Evolutionary conservation across 2,329 filamentous ascomycete genomes (phyloP).

Genomic region (Penicillium griseofulvum): DNA sequence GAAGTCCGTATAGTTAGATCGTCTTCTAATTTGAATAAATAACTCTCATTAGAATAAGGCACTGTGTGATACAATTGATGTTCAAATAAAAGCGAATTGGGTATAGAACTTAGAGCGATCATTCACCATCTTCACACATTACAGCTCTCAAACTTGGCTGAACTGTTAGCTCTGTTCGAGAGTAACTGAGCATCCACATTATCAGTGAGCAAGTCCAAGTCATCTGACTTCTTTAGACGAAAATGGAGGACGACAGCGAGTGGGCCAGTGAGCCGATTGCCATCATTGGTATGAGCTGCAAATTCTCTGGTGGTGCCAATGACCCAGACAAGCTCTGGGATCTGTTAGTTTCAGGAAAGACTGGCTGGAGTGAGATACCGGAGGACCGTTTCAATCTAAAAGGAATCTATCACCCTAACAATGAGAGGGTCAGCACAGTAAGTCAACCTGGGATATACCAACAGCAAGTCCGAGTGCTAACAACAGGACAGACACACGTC

Average conservation of each 20-base stretch:
- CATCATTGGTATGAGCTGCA: slow-evolving; percentile 10
- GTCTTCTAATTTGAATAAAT: too few relatives aligned
- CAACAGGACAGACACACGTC: background rate
- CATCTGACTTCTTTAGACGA: too few relatives aligned
- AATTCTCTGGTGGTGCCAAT: slow-evolving; percentile 3
- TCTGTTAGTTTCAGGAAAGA: background rate
- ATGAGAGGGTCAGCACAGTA: background rate
- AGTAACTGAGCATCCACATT: too few relatives aligned
- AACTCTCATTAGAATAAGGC: too few relatives aligned
- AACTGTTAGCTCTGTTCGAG: too few relatives aligned
- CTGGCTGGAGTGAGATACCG: slow-evolving; percentile 2
- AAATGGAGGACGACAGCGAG: background rate
- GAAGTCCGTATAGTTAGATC: too few relatives aligned
- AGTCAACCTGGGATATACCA: background rate
- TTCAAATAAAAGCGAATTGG: too few relatives aligned
- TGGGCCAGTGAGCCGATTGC: slow-evolving; percentile 10
- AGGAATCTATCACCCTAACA: background rate
- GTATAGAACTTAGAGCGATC: too few relatives aligned
- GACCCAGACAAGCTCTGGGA: slow-evolving; percentile 10
- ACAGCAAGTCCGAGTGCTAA: background rate
- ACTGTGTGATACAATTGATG: too few relatives aligned
- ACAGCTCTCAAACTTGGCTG: too few relatives aligned
- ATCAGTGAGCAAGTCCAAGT: too few relatives aligned
- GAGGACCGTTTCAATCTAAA: background rate
- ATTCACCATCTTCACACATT: too few relatives aligned